Evolutionary conservation across 495 filamentous ascomycete genomes (phyloP), one percentile per base, ranked within the genome.

Genomic region (Penicillium ochrochloron): DNA sequence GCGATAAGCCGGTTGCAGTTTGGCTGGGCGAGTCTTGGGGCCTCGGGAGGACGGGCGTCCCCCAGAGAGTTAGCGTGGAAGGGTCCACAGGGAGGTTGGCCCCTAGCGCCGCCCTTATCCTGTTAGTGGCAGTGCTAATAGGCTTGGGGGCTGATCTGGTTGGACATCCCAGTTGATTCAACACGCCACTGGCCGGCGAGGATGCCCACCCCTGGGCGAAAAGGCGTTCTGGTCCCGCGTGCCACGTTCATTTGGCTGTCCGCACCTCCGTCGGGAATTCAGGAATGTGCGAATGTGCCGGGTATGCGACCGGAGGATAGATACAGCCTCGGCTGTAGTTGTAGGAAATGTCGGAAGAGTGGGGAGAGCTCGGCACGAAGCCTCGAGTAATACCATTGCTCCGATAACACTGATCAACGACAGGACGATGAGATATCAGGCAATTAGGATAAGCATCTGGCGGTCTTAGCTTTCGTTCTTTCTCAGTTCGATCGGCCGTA

Each of bases 1-100:
- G 42, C 53, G 70, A 70, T 72, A 72, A 72, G 70, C 70, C 60
- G 51, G 51, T 31, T 50, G 48, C 25, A 37, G 23, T 19, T 31
- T 19, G 29, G 51, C 55, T 55, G 37, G 60, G 60, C 48, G 53
- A n/a, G 35, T 48, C 52, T 35, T 62, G 50, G 46, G 52, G 39
- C 33, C 42, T 54, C 46, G 41, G 55, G 34, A 29, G 37, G 39
- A 12, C 12, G 29, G 21, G 53, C 3, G 5, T 12, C 31, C 29
- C 29, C 19, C 31, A 56, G 53, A 37, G 14, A 29, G 48, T 52
- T 29, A 52, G 48, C 48, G 53, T 48, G 21, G n/a, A 17, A 27
- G 1, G 25, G 25, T 27, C 25, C 25, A 27, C n/a, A 31, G 53
- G 23, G 52, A 54, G 48, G 31, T 55, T 19, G 19, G 39, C 35